Evolutionary conservation across 345 rosid species (phyloP), one percentile per base, ranked within the genome.

Genomic region (Gossypium bickii): DNA sequence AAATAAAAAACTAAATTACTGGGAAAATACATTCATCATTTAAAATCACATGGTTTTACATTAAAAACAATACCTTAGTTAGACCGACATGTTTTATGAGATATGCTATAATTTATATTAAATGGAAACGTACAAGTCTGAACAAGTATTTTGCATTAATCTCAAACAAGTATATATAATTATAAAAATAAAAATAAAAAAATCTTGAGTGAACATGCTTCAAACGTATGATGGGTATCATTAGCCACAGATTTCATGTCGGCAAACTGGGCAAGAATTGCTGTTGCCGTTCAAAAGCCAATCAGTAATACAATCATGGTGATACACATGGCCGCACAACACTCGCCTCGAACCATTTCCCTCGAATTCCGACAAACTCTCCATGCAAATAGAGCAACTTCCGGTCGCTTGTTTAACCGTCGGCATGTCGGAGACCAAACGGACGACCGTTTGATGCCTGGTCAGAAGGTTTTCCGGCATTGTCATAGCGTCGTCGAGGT

Each of bases 231-330:
- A 34, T 34, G 41, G 41, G 7, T 34, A 5, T 5, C 41, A 34
- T 34, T 34, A 34, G 7, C 41, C 41, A 6, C 41, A 34, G 41
- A 71, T 71, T 56, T 71, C 25, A 20, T 20, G 63, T n/a, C 74
- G 74, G 63, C 74, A 71, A 8, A 71, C 34, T 18, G 74, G 74
- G 74, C 74, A 71, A 55, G 74, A 71, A 9, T 56, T 27, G 12
- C 63, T 29, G 51, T 56, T 71, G 2, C 51, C 61, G 11, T 41
- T 38, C 13, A 56, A 55, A 18, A 71, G 63, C 74, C 74, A 71
- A 34, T 53, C 63, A 49, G 51, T 2, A 18, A 71, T 71, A 13
- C 74, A 71, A 55, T 20, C 44, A 41, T n/a, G 63, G 74, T 71
- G 74, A 41, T 71, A 71, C 5, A 71, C 63, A 56, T 71, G 74